Evolutionary conservation across 148 eudicot species (phyloP).

Genomic region (Rhododendron vialii): DNA sequence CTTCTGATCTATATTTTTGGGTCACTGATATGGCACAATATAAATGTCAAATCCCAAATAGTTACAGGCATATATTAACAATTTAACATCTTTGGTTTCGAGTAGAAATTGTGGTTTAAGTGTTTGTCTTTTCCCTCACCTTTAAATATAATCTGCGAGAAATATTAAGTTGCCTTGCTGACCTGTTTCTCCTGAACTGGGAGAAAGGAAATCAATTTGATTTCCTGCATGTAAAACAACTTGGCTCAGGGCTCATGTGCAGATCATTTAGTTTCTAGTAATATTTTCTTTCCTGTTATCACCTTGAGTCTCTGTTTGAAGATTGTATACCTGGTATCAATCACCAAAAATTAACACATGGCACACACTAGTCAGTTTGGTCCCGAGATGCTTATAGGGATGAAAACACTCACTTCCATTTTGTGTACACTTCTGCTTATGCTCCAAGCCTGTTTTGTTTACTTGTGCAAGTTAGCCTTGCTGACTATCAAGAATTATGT

Average conservation of each 20-base stretch:
- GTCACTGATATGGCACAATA: not conserved
- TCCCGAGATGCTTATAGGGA: not conserved
- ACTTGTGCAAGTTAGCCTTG: not conserved
- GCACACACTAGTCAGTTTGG: not conserved
- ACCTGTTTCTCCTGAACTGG: not conserved
- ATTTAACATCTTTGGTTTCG: not conserved
- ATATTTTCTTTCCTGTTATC: not conserved
- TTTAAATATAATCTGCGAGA: not conserved
- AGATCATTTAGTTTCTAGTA: not conserved
- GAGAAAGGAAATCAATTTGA: not conserved
- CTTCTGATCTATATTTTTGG: not conserved
- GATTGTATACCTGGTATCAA: not conserved
- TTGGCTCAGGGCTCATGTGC: not conserved
- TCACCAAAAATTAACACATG: not conserved
- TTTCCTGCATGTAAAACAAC: not conserved
- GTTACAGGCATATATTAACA: not conserved
- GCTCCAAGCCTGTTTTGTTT: not conserved
- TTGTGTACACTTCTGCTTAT: not conserved
- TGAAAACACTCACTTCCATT: not conserved
- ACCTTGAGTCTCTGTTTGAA: not conserved
- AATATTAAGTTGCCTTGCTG: not conserved
- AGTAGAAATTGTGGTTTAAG: not conserved
- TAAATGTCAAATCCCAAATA: not conserved
- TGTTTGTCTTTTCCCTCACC: not conserved
- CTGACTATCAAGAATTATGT: not conserved